Evolutionary conservation across 106 monocot genomes (phyloP).

Genomic region (Cymbidium sinense): DNA sequence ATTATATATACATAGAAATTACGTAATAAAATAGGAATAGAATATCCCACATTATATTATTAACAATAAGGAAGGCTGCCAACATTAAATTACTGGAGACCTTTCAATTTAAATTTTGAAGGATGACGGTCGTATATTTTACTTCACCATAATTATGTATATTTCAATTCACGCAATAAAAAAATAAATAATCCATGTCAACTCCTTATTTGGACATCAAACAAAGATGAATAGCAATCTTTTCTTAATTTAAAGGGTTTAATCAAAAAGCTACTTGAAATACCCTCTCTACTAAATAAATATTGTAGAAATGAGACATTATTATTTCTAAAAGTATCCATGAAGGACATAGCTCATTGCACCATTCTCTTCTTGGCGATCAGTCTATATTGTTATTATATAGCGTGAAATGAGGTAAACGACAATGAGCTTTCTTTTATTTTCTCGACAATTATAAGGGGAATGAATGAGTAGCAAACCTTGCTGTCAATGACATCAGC

Average conservation of each 20-base stretch:
- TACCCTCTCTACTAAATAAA: neutral
- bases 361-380: neutral
- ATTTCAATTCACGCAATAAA: neutral
- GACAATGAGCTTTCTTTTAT: neutral
- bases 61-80: neutral
- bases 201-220: neutral
- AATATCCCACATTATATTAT: neutral
- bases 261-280: neutral
- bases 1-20: too few relatives aligned
- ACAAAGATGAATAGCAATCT: neutral
- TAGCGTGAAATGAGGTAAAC: neutral
- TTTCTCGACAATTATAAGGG: neutral
- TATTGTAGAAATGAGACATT: neutral
- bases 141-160: too few relatives aligned
- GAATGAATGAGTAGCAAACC: constrained; percentile 25
- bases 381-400: neutral
- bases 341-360: neutral
- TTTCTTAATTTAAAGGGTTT: neutral
- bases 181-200: neutral
- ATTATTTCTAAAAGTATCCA: neutral
- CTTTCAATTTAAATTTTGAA: neutral
- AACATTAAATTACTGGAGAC: neutral
- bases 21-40: too few relatives aligned
- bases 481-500: constrained; percentile 41
- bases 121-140: too few relatives aligned